Conservation (phyloP, 768 basidiomycete species). For the Kwoniella sp. region DNA sequence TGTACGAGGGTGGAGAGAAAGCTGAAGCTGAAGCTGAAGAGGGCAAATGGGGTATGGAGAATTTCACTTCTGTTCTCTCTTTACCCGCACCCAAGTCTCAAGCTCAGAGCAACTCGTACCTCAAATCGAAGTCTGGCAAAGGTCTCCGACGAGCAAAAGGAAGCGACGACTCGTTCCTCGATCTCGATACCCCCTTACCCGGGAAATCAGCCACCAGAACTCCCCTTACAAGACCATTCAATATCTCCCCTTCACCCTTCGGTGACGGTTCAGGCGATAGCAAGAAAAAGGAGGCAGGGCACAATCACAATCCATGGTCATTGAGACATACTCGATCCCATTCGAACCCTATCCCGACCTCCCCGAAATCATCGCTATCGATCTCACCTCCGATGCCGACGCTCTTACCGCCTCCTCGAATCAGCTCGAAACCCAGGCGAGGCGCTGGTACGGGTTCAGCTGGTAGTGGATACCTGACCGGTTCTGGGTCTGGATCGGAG, state of each 20-base stretch:
- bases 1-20: not conserved
- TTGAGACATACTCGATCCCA: constrained; percentile 9
- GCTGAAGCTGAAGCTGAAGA: constrained; percentile 9
- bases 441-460: not conserved
- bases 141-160: not conserved
- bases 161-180: constrained; percentile 20
- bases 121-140: not conserved
- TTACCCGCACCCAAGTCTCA: constrained; percentile 21
- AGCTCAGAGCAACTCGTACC: not conserved
- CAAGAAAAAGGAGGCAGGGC: not conserved
- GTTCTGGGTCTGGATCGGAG: constrained; percentile 1
- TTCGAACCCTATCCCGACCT: constrained; percentile 9
- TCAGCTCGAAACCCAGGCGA: constrained; percentile 20
- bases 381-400: constrained; percentile 17
- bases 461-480: not conserved
- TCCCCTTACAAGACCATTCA: not conserved
- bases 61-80: constrained; percentile 36
- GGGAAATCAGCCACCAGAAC: not conserved
- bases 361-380: constrained; percentile 1
- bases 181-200: constrained; percentile 5
- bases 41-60: constrained; percentile 38
- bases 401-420: constrained; percentile 16
- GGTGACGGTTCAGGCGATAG: not conserved
- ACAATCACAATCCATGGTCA: not conserved
- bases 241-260: not conserved